Base-by-base conservation (phyloP, 768 basidiomycete species). In the Lactifluus hygrophoroides region DNA sequence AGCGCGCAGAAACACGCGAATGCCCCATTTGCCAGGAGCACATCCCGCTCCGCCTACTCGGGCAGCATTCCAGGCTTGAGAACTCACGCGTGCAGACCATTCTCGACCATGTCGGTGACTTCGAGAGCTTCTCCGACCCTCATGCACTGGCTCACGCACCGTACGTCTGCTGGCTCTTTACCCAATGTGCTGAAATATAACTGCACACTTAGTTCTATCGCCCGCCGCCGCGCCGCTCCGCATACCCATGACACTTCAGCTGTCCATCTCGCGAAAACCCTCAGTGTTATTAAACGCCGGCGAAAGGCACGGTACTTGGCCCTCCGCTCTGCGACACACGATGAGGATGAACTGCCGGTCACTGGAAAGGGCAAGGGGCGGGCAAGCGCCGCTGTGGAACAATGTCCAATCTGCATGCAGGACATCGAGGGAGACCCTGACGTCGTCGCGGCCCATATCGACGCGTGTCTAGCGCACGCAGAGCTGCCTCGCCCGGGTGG, bases 371-470 rank as follows among this genome's bases (percentile, higher is more conserved):
- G 63, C 38, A 67, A 58, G 40, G 61, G 64, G 16, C 57, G 66
- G 35, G 57, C 48, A 11, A 54, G 50, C 16, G 57, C 62, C 1
- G 67, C 42, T 64, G 61, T 14, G 63, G 68, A 40, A 73, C 66
- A 75, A n/a, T 92, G 89, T 65, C 90, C 89, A 1, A 81, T 92
- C 23, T 92, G 89, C 67, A 70, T 76, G 45, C 70, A 71, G 40
- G 69, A 69, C 16, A 75, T 89, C 1, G 72, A 70, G 46, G 89
- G 88, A 1, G 88, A 89, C 65, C 74, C 77, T 44, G 89, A 89
- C 59, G 83, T 89, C 9, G 66, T 88, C 2, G 82, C 88, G 64
- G 88, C 87, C 16, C 90, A 92, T 70, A 79, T 92, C n/a, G 86
- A 92, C 65, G 76, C 86, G 7, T 92, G 90, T 67, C 69, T 92